Conservation (phyloP, 2,329 filamentous ascomycete genomes). For the Metarhizium humberi region DNA sequence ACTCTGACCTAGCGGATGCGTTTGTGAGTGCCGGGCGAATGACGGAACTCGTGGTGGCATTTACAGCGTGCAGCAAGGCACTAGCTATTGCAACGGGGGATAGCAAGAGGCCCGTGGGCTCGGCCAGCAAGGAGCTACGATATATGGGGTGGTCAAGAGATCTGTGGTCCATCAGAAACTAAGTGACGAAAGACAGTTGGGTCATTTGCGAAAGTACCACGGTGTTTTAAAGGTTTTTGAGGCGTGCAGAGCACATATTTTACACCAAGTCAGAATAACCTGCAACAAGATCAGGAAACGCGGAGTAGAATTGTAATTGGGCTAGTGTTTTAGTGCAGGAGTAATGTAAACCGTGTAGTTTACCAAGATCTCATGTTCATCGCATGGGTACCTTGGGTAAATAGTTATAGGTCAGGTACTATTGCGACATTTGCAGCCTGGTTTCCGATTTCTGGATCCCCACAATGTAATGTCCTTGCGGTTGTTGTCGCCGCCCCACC, state of each 20-base stretch:
- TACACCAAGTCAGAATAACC: too few relatives aligned
- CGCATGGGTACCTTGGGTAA: too few relatives aligned
- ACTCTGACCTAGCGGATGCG: slow-evolving; percentile 54
- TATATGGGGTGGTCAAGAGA: slow-evolving; percentile 55
- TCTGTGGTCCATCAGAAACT: slow-evolving; percentile 46
- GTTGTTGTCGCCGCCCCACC: not conserved
- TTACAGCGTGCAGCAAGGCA: slow-evolving; percentile 70
- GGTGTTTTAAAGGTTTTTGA: not conserved
- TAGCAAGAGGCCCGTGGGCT: slow-evolving; percentile 36
- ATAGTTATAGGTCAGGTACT: too few relatives aligned
- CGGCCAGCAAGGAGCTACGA: slow-evolving; percentile 49
- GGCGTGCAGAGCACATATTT: too few relatives aligned
- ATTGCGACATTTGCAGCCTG: too few relatives aligned
- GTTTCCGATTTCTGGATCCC: too few relatives aligned
- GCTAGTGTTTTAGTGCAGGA: not conserved
- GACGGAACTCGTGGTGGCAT: slow-evolving; percentile 64
- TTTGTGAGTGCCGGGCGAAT: slow-evolving; percentile 59
- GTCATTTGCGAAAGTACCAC: not conserved
- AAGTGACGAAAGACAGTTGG: not conserved
- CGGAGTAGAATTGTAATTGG: too few relatives aligned
- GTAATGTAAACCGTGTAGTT: not conserved
- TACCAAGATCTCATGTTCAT: too few relatives aligned
- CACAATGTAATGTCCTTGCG: too few relatives aligned
- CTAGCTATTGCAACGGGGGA: slow-evolving; percentile 48
- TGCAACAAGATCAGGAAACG: too few relatives aligned